phyloP scores from a whole-genome alignment of 352 stramenopile species.

The Globisporangium nagaii region DNA sequence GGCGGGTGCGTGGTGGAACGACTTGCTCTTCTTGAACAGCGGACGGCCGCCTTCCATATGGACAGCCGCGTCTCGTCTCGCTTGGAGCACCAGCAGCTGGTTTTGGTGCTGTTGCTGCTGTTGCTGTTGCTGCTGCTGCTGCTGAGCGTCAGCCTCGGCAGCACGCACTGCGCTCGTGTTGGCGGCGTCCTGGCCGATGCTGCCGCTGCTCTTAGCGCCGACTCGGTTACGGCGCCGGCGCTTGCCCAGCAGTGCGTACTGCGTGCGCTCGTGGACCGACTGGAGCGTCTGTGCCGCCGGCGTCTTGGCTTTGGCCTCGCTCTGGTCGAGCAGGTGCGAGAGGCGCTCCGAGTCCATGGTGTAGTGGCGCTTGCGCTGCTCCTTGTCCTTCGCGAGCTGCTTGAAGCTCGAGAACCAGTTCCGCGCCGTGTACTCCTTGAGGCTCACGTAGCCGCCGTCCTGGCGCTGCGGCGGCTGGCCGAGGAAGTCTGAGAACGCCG shows the following conservation, averaged over 20 bases:
- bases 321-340: constrained; percentile 7
- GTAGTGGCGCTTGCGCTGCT: constrained; percentile 21
- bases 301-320: neutral
- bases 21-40: constrained; percentile 29
- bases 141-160: neutral
- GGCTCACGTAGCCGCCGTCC: constrained; percentile 58
- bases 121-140: neutral
- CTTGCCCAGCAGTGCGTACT: constrained; percentile 7
- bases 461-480: constrained; percentile 48
- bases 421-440: constrained; percentile 69
- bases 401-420: constrained; percentile 59
- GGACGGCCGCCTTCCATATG: constrained; percentile 40
- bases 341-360: constrained; percentile 18
- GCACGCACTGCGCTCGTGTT: neutral
- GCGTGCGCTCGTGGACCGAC: neutral
- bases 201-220: neutral
- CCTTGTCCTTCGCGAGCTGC: constrained; percentile 40
- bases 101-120: neutral
- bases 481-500: constrained; percentile 46
- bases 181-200: neutral
- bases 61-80: constrained; percentile 13
- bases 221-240: constrained; percentile 2
- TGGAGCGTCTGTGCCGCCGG: neutral
- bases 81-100: neutral
- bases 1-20: constrained; percentile 4